A percentile compares a stretch with the other conserved stretches of the same genome.
These are phyloP conservation scores for Gastrodia elata DNA, from an alignment of 106 monocot species.

Conservation along the genomic window DNA sequence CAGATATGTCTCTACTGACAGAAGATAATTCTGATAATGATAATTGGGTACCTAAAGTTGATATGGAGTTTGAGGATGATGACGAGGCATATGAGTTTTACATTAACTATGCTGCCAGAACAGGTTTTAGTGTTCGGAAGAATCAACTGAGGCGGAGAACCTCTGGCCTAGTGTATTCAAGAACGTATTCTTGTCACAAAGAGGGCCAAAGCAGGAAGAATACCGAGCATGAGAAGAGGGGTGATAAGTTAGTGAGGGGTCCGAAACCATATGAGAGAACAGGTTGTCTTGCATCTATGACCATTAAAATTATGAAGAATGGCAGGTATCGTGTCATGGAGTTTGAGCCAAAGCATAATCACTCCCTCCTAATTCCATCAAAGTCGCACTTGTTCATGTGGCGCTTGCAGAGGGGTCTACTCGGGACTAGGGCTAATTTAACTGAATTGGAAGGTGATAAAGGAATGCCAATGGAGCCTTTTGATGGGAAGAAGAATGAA, in stretches of 20 bases:
- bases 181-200: constrained; percentile 39
- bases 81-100: constrained; percentile 39
- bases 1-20: neutral
- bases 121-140: constrained; percentile 34
- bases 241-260: constrained; percentile 8
- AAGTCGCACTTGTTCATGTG: constrained; percentile 36
- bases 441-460: constrained; percentile 1
- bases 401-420: constrained; percentile 24
- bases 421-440: constrained; percentile 6
- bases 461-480: neutral
- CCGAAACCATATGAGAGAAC: constrained; percentile 36
- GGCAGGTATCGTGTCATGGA: constrained; percentile 30
- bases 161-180: constrained; percentile 38
- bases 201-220: constrained; percentile 32
- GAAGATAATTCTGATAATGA: neutral
- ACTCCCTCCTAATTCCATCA: constrained; percentile 32
- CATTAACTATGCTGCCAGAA: constrained; percentile 27
- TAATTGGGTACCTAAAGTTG: constrained; percentile 31
- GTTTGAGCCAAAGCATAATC: constrained; percentile 39
- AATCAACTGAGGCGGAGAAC: constrained; percentile 11
- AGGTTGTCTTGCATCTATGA: constrained; percentile 34
- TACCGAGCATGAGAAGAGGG: constrained; percentile 4
- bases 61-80: constrained; percentile 48
- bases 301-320: constrained; percentile 36
- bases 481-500: constrained; percentile 4